phyloP scores from a whole-genome alignment of 2,329 filamentous ascomycete species.

The Pleoardoris graminearum region DNA sequence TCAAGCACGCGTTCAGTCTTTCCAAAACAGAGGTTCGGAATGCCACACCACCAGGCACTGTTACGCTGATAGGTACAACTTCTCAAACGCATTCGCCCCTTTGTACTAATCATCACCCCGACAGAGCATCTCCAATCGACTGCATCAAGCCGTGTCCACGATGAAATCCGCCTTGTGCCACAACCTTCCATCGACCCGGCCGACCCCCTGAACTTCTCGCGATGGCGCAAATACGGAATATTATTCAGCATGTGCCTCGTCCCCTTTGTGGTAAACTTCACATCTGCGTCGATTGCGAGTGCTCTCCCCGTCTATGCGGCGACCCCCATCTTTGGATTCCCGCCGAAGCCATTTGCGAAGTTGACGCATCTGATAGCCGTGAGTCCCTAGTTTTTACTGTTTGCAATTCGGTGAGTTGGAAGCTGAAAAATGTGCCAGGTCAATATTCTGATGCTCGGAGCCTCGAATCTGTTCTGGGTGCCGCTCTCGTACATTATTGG shows the following conservation, averaged over 20 bases:
- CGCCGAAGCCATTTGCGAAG: constrained; percentile 34
- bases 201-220: constrained; percentile 48
- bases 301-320: constrained; percentile 42
- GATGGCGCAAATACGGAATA: constrained; percentile 42
- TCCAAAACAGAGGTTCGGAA: constrained; percentile 46
- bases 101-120: constrained; percentile 4
- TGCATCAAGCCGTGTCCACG: constrained; percentile 35
- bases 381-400: too few relatives aligned
- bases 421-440: constrained; percentile 2
- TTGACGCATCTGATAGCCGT: constrained; percentile 45
- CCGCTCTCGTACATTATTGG: constrained; percentile 49
- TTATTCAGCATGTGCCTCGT: constrained; percentile 45
- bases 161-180: constrained; percentile 46
- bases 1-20: constrained; percentile 37
- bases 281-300: constrained; percentile 41
- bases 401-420: too few relatives aligned
- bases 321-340: constrained; percentile 35
- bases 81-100: neutral
- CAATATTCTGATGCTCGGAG: constrained; percentile 46
- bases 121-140: constrained; percentile 36
- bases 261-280: constrained; percentile 45
- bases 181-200: constrained; percentile 45
- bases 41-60: constrained; percentile 47
- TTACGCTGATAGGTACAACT: constrained; percentile 43
- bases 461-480: constrained; percentile 48